Evolutionary conservation across 2,329 filamentous ascomycete genomes (phyloP).

Genomic region (Neopestalotiopsis clavispora): DNA sequence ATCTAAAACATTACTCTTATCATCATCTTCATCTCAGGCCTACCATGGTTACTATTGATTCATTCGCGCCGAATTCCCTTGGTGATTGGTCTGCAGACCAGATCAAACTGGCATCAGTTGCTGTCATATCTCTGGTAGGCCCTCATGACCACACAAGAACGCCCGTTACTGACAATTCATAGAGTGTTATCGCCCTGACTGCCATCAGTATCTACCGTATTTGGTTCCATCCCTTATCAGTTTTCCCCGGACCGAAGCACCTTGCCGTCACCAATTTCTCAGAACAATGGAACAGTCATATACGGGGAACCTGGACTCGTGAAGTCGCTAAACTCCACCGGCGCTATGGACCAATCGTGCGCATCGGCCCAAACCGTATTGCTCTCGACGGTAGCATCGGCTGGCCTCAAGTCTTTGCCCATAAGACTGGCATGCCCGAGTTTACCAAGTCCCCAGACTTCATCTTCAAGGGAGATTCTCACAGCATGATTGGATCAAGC

Average conservation of each 20-base stretch:
- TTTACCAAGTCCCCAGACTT: not conserved
- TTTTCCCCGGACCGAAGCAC: not conserved
- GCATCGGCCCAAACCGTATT: not conserved
- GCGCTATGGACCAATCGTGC: not conserved
- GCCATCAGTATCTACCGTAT: not conserved
- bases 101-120: not conserved
- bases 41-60: not conserved
- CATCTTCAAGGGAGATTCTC: not conserved
- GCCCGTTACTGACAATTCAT: not conserved
- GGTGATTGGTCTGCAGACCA: not conserved
- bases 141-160: not conserved
- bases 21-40: not conserved
- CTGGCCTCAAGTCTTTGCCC: not conserved
- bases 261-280: not conserved
- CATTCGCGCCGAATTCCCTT: not conserved
- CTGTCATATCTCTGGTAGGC: not conserved
- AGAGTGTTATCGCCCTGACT: not conserved
- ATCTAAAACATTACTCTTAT: not conserved
- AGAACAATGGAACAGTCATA: not conserved
- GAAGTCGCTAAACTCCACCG: not conserved
- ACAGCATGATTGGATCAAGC: not conserved
- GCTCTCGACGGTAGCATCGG: not conserved
- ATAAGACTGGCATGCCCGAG: not conserved
- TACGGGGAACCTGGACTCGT: not conserved
- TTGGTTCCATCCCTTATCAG: not conserved